Conservation (phyloP, 768 basidiomycete species). For the Lactifluus volemus region DNA sequence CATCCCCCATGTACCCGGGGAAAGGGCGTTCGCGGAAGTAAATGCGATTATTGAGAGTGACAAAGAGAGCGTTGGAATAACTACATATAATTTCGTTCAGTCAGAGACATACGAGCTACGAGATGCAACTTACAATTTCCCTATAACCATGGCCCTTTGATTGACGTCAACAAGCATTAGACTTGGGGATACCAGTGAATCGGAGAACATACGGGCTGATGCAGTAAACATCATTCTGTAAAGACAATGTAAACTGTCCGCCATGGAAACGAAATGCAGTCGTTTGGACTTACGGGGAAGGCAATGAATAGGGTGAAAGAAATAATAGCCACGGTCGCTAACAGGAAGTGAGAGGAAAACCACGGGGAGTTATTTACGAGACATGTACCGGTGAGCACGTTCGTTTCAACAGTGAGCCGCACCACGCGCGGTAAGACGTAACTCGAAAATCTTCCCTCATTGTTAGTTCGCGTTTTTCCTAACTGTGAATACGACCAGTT, state of each 20-base stretch:
- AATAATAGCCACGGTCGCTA: constrained; percentile 1
- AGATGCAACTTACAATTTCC: constrained; percentile 9
- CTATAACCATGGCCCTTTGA: constrained; percentile 18
- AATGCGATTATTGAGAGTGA: constrained; percentile 4
- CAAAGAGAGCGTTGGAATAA: constrained; percentile 2
- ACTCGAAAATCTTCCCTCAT: not conserved
- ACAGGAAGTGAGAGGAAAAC: not conserved
- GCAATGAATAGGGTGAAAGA: constrained; percentile 8
- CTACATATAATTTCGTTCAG: not conserved
- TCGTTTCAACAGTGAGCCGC: constrained; percentile 24
- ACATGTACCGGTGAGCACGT: constrained; percentile 16
- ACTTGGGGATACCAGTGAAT: not conserved
- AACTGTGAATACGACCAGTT: not conserved
- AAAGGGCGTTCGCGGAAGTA: not conserved
- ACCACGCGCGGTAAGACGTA: constrained; percentile 20
- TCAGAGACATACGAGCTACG: not conserved
- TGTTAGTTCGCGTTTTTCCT: not conserved
- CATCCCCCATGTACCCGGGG: not conserved
- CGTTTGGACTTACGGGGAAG: constrained; percentile 7
- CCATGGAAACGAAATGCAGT: not conserved
- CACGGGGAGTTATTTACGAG: not conserved
- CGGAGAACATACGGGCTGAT: not conserved
- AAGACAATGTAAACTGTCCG: not conserved
- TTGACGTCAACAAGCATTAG: not conserved
- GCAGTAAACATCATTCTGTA: constrained; percentile 11